Percentiles rank a stretch among this genome's conserved stretches.
Conservation (phyloP, 2,329 filamentous ascomycete genomes). For the Aspergillus ochraceoroseus region DNA sequence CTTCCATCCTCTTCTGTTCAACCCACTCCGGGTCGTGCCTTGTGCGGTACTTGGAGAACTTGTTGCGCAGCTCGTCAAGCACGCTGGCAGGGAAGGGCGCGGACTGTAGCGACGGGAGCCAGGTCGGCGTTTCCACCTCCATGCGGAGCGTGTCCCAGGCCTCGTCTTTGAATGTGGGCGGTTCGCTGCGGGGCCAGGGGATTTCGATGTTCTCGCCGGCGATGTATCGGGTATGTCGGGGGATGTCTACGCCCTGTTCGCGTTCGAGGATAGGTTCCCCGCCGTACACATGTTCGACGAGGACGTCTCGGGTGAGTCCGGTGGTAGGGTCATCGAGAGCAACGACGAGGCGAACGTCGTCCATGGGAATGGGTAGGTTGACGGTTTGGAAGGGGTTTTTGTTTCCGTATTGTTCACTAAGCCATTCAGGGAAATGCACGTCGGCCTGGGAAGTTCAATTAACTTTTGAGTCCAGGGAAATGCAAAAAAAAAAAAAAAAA, state of each 20-base stretch:
- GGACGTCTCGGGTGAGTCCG: conserved; percentile 63
- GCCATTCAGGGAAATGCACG: conserved; percentile 39
- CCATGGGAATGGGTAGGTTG: conserved; percentile 59
- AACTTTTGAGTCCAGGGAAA: neutral
- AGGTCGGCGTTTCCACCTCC: conserved; percentile 69
- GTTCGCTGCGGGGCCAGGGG: conserved; percentile 64
- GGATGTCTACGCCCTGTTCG: conserved; percentile 42
- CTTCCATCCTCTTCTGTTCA: conserved; percentile 58
- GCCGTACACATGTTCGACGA: conserved; percentile 66
- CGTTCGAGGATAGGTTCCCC: conserved; percentile 50
- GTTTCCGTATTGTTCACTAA: conserved; percentile 34
- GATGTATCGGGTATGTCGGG: conserved; percentile 52
- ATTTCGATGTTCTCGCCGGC: conserved; percentile 67
- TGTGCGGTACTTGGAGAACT: conserved; percentile 75
- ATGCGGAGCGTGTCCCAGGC: conserved; percentile 68
- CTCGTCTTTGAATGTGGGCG: conserved; percentile 52
- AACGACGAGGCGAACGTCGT: conserved; percentile 74
- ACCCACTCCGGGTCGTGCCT: conserved; percentile 73
- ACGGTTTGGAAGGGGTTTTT: conserved; percentile 45
- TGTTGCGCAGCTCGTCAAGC: conserved; percentile 79
- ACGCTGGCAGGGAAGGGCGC: conserved; percentile 74
- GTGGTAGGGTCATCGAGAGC: conserved; percentile 64
- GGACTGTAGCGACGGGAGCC: conserved; percentile 68
- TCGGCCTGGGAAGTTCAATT: conserved; percentile 34
- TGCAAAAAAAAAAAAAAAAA: neutral